Base-by-base conservation (phyloP, 177 flowering plant species). In the Vitis hybrid region DNA sequence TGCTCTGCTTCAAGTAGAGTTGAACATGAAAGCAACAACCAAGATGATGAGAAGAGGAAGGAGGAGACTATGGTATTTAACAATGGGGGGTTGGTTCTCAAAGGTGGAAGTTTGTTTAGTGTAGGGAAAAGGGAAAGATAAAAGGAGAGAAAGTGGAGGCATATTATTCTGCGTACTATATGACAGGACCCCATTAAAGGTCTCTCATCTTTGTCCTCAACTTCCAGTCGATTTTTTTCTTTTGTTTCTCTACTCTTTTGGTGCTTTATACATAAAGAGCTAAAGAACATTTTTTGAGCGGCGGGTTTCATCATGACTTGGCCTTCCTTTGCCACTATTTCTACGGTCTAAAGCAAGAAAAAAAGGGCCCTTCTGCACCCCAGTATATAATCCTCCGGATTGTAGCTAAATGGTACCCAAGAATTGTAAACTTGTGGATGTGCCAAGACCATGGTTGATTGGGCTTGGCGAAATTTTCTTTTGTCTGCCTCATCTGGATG, bases 291-390 rank as follows among this genome's bases (percentile, higher is more conserved):
- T 76, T 76, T 48, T 69, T 60, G 80, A 70, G 80, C 86, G 75
- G 88, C 84, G 81, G 60, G 72, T 11, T 74, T 72, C 77, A 81
- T 85, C 19, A 85, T 85, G 75, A 63, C 79, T 63, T 11, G 62
- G 68, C 48, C 58, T 60, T 60, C 59, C 32, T 70, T 65, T 83
- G 77, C 67, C 75, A 15, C 84, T 78, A 75, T 70, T 75, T 65
- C 12, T 59, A 40, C 59, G 64, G 60, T 46, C 52, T 46, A 74
- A 71, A 64, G 70, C 66, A 50, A 55, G 19, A 50, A 65, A 32
- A 65, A 46, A 8, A 62, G 62, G 79, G 57, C 70, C 74, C 79
- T 72, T 59, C 64, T 69, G 12, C 59, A 2, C 60, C 18, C 16
- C 13, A 0, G 54, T 5, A 13, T 13, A 51, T 10, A 51, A 51